Evolutionary conservation across 179 eudicot genomes (phyloP).

Genomic region (Kewa caespitosa): DNA sequence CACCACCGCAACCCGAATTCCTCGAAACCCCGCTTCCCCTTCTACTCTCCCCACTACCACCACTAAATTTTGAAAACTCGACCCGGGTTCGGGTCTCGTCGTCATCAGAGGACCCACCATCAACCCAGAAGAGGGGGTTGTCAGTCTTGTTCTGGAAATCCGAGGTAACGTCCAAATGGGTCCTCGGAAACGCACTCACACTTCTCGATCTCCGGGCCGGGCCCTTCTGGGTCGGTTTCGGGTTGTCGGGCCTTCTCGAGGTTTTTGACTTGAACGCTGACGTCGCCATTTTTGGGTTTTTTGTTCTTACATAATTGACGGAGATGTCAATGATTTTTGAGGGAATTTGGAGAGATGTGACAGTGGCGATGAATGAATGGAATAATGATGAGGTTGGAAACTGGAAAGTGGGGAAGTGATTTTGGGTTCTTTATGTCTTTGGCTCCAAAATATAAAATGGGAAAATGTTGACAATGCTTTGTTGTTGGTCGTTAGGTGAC

Average conservation of each 20-base stretch:
- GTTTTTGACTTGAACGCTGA: conserved; percentile 71
- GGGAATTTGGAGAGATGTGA: too few relatives aligned
- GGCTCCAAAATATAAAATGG: too few relatives aligned
- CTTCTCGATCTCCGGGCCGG: conserved; percentile 60
- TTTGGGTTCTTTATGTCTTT: too few relatives aligned
- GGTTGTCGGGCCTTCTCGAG: conserved; percentile 40
- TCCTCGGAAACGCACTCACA: conserved; percentile 59
- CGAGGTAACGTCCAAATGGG: conserved; percentile 34
- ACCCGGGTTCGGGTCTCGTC: conserved; percentile 12
- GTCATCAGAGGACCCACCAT: conserved; percentile 33
- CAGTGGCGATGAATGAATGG: too few relatives aligned
- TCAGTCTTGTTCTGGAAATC: conserved; percentile 63
- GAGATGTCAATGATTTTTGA: neutral
- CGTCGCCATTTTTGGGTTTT: conserved; percentile 44
- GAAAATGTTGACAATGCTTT: too few relatives aligned
- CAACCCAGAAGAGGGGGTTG: conserved; percentile 64
- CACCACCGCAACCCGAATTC: conserved; percentile 20
- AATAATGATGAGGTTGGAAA: too few relatives aligned
- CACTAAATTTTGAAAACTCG: conserved; percentile 12
- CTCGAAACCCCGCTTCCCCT: conserved; percentile 62
- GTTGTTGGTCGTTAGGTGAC: too few relatives aligned
- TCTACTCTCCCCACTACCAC: conserved; percentile 26
- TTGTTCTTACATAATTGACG: neutral
- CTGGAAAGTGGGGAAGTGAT: too few relatives aligned
- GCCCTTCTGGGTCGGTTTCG: conserved; percentile 24